These are phyloP conservation scores for Phytophthora meadii DNA, from an alignment of 352 stramenopile species.

Conservation along the genomic window DNA sequence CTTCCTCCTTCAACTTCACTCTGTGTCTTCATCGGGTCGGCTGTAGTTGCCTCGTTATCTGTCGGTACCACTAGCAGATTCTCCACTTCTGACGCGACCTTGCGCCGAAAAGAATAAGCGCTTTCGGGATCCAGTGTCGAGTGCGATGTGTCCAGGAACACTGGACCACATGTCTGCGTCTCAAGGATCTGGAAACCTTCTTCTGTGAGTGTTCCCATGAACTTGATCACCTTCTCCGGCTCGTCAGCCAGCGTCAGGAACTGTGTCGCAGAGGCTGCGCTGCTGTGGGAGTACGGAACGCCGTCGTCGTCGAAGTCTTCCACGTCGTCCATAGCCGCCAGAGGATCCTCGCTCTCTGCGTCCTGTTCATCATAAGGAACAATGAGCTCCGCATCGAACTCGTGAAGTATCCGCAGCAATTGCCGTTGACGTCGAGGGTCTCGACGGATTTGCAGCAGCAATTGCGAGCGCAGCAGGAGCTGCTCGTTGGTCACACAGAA, in stretches of 20 bases:
- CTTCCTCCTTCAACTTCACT: conserved; percentile 8
- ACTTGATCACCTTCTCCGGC: conserved; percentile 48
- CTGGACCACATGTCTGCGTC: conserved; percentile 59
- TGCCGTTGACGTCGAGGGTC: conserved; percentile 27
- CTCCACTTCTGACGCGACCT: conserved; percentile 62
- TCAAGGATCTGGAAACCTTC: conserved; percentile 55
- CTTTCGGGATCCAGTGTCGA: conserved; percentile 69
- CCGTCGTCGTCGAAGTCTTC: conserved; percentile 46
- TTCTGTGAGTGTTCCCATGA: conserved; percentile 44
- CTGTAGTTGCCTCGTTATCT: conserved; percentile 39
- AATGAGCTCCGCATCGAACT: conserved; percentile 43
- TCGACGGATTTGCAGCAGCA: conserved; percentile 53
- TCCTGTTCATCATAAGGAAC: conserved; percentile 36
- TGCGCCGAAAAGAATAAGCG: conserved; percentile 56
- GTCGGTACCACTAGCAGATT: conserved; percentile 41
- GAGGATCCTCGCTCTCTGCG: conserved; percentile 28
- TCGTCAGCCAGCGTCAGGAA: conserved; percentile 71
- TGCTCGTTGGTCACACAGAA: conserved; percentile 74
- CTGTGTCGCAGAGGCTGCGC: conserved; percentile 23
- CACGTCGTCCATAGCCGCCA: conserved; percentile 42
- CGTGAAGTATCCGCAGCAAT: conserved; percentile 45
- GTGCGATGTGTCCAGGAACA: conserved; percentile 73
- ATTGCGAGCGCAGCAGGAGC: conserved; percentile 67
- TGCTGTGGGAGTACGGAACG: conserved; percentile 23
- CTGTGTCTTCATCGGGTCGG: conserved; percentile 8